phyloP scores from a whole-genome alignment of 2,329 filamentous ascomycete genomes.

The Tympanopsis confertula region DNA sequence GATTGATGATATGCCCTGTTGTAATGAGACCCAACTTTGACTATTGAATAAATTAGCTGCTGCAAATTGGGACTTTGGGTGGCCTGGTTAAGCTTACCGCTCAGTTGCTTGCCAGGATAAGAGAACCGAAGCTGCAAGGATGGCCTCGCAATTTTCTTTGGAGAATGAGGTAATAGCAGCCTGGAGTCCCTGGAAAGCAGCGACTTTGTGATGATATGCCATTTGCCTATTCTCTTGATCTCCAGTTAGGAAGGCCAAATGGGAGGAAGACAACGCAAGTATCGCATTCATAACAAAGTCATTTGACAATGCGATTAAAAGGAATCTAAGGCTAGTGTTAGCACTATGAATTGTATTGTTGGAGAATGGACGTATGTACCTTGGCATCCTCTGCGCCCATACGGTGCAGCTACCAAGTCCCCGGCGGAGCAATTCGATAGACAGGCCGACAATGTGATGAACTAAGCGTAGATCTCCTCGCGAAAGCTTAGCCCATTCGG shows the following conservation, averaged over 20 bases:
- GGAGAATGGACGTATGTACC: constrained; percentile 37
- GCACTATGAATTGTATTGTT: not conserved
- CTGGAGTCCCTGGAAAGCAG: constrained; percentile 52
- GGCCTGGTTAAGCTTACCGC: constrained; percentile 41
- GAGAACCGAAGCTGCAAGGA: constrained; percentile 52
- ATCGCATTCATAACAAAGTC: constrained; percentile 59
- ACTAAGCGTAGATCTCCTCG: constrained; percentile 51
- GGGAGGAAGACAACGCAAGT: constrained; percentile 52
- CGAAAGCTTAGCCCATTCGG: constrained; percentile 43
- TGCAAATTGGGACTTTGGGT: constrained; percentile 10
- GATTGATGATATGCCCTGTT: constrained; percentile 52
- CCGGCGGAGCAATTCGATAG: constrained; percentile 45
- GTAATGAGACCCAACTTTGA: constrained; percentile 51
- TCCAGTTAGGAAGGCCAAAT: constrained; percentile 52
- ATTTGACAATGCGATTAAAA: constrained; percentile 47
- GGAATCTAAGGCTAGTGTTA: constrained; percentile 10
- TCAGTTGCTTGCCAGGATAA: constrained; percentile 61
- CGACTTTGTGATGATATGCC: constrained; percentile 49
- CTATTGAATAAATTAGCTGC: constrained; percentile 26
- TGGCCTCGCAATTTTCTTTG: constrained; percentile 52
- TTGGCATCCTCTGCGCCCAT: constrained; percentile 54
- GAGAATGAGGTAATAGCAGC: constrained; percentile 52
- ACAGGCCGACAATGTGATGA: constrained; percentile 51
- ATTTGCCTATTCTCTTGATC: constrained; percentile 50
- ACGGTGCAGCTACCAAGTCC: constrained; percentile 46